Conservation (phyloP, 164 flowering plant genomes). For the Protea cynaroides region DNA sequence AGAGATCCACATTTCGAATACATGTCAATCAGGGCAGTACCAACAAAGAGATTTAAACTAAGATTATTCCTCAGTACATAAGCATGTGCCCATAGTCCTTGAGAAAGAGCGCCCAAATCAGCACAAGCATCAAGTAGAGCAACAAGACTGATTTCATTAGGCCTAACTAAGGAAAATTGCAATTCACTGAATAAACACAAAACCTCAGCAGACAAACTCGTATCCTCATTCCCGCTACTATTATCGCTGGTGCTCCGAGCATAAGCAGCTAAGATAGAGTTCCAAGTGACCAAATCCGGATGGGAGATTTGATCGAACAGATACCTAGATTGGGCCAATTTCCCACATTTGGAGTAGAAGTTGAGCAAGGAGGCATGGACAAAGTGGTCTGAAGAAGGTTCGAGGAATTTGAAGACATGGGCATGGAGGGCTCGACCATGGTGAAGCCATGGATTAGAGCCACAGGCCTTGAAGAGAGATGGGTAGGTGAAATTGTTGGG, state of each 20-base stretch:
- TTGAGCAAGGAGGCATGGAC: constrained; percentile 43
- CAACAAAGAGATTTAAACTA: constrained; percentile 34
- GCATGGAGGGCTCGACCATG: constrained; percentile 45
- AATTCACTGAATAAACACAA: constrained; percentile 40
- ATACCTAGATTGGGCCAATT: constrained; percentile 31
- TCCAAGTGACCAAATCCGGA: constrained; percentile 60
- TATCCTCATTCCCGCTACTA: constrained; percentile 17
- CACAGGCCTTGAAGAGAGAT: constrained; percentile 57
- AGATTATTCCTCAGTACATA: constrained; percentile 37
- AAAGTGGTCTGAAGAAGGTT: constrained; percentile 34
- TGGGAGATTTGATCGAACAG: constrained; percentile 37
- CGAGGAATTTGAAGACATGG: constrained; percentile 53
- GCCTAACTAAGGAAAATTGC: constrained; percentile 32
- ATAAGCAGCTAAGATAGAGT: constrained; percentile 47
- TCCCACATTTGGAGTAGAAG: constrained; percentile 44
- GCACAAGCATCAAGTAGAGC: constrained; percentile 56
- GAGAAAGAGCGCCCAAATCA: constrained; percentile 44
- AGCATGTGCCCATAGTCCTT: constrained; percentile 59
- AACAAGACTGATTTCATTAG: constrained; percentile 53
- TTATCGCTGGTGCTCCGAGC: constrained; percentile 9
- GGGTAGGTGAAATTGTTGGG: constrained; percentile 60
- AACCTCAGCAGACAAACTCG: constrained; percentile 31
- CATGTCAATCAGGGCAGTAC: constrained; percentile 43
- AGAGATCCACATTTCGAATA: constrained; percentile 52
- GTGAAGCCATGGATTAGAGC: constrained; percentile 27